phyloP scores from a whole-genome alignment of 2,329 filamentous ascomycete genomes.

The Meredithiella fracta region DNA sequence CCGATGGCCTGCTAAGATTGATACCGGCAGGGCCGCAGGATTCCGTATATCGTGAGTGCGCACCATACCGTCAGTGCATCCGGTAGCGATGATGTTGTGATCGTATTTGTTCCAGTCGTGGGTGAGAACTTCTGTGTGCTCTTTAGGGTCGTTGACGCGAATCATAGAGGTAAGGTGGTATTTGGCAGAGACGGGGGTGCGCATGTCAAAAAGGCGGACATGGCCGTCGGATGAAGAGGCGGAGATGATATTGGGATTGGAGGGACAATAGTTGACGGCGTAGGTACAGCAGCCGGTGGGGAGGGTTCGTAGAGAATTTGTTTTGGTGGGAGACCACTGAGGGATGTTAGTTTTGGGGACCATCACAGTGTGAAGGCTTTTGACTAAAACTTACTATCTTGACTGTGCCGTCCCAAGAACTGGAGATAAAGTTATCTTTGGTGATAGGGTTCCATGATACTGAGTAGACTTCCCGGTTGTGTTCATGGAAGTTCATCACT shows the following conservation, averaged over 20 bases:
- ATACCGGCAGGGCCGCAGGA: slow-evolving; percentile 53
- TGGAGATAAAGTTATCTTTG: slow-evolving; percentile 81
- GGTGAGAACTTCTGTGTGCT: slow-evolving; percentile 72
- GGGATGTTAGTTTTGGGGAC: neutral
- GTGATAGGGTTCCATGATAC: slow-evolving; percentile 83
- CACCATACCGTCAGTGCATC: slow-evolving; percentile 72
- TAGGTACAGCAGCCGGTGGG: slow-evolving; percentile 92
- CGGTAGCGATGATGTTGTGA: slow-evolving; percentile 67
- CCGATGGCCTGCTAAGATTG: slow-evolving; percentile 67
- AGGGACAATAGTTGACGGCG: slow-evolving; percentile 76
- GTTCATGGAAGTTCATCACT: slow-evolving; percentile 81
- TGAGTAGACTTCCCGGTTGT: slow-evolving; percentile 82
- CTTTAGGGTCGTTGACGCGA: slow-evolving; percentile 40
- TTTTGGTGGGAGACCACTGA: slow-evolving; percentile 68
- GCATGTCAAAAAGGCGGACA: slow-evolving; percentile 78
- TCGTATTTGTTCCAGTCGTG: slow-evolving; percentile 99
- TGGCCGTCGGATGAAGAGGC: slow-evolving; percentile 81
- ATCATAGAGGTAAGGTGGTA: slow-evolving; percentile 76
- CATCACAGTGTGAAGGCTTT: neutral
- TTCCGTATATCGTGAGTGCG: slow-evolving; percentile 82
- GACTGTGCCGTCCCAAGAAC: slow-evolving; percentile 89
- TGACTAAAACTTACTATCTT: slow-evolving; percentile 50
- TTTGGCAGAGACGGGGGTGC: slow-evolving; percentile 67
- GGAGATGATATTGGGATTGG: slow-evolving; percentile 70
- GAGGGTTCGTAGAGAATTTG: slow-evolving; percentile 62